Conservation (phyloP, 2,329 filamentous ascomycete species). For the Monosporascus sp. region DNA sequence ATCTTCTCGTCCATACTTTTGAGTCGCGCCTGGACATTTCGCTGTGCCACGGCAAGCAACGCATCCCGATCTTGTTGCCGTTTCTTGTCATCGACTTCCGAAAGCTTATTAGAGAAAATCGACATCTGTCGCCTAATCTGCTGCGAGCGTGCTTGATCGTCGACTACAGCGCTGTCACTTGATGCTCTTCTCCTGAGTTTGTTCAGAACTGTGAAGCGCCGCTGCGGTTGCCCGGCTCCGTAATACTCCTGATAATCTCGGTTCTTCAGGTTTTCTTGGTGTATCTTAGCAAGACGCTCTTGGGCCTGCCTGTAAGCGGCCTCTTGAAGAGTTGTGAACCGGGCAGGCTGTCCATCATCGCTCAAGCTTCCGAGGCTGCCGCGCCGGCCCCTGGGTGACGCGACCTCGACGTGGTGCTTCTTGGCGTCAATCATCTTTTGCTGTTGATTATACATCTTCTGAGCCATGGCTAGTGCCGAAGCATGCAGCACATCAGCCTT, state of each 20-base stretch:
- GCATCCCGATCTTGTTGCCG: slow-evolving; percentile 68
- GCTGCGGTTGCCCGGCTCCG: slow-evolving; percentile 38
- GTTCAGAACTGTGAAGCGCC: slow-evolving; percentile 45
- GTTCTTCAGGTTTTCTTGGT: slow-evolving; percentile 60
- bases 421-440: slow-evolving; percentile 53
- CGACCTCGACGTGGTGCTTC: slow-evolving; percentile 30
- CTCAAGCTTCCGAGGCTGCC: slow-evolving; percentile 27
- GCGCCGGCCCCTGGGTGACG: slow-evolving; percentile 22
- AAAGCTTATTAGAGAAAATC: slow-evolving; percentile 62
- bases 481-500: slow-evolving; percentile 69
- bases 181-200: slow-evolving; percentile 59
- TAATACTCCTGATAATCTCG: slow-evolving; percentile 73
- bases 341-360: slow-evolving; percentile 43
- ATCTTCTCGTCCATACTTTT: slow-evolving; percentile 78
- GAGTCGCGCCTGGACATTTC: slow-evolving; percentile 76
- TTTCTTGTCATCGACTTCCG: slow-evolving; percentile 67
- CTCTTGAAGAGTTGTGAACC: slow-evolving; percentile 67
- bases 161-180: slow-evolving; percentile 57
- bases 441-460: slow-evolving; percentile 72
- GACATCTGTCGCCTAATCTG: slow-evolving; percentile 77
- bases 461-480: slow-evolving; percentile 84
- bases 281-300: slow-evolving; percentile 74
- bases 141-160: slow-evolving; percentile 64
- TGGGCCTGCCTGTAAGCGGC: slow-evolving; percentile 81
- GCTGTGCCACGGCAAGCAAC: slow-evolving; percentile 72